Conservation (phyloP, 2,329 filamentous ascomycete genomes). For the Neonectria hederae region DNA sequence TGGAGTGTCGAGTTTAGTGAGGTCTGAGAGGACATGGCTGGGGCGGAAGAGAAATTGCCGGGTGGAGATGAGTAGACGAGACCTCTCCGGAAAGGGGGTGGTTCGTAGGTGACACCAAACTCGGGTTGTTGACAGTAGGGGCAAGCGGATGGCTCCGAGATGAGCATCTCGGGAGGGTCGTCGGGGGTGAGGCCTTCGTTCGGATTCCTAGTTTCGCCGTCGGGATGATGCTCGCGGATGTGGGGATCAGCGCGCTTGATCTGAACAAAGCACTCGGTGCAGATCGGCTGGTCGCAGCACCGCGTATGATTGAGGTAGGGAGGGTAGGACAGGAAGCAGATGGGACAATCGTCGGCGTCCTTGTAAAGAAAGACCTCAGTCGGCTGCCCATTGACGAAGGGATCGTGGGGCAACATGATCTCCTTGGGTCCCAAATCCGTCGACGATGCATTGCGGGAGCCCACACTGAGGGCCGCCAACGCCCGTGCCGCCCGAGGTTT, state of each 20-base stretch:
- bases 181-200: conserved; percentile 54
- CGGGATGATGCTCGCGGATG: conserved; percentile 79
- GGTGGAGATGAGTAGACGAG: conserved; percentile 71
- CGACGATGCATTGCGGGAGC: conserved; percentile 77
- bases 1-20: conserved; percentile 73
- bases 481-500: conserved; percentile 84
- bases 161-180: conserved; percentile 70
- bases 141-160: conserved; percentile 91
- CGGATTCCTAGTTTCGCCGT: conserved; percentile 51
- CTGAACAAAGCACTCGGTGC: conserved; percentile 98
- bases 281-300: conserved; percentile 96
- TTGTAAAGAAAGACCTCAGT: conserved; percentile 96
- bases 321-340: conserved; percentile 96
- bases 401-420: conserved; percentile 80
- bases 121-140: conserved; percentile 96
- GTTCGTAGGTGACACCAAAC: conserved; percentile 94
- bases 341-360: conserved; percentile 88
- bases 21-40: conserved; percentile 87
- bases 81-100: conserved; percentile 88
- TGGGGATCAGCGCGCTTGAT: conserved; percentile 96
- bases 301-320: conserved; percentile 93
- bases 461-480: conserved; percentile 80
- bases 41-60: conserved; percentile 52
- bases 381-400: conserved; percentile 92
- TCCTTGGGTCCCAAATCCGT: conserved; percentile 80